Conservation (phyloP, 2,329 filamentous ascomycete genomes). For the Metarhizium brunneum region DNA sequence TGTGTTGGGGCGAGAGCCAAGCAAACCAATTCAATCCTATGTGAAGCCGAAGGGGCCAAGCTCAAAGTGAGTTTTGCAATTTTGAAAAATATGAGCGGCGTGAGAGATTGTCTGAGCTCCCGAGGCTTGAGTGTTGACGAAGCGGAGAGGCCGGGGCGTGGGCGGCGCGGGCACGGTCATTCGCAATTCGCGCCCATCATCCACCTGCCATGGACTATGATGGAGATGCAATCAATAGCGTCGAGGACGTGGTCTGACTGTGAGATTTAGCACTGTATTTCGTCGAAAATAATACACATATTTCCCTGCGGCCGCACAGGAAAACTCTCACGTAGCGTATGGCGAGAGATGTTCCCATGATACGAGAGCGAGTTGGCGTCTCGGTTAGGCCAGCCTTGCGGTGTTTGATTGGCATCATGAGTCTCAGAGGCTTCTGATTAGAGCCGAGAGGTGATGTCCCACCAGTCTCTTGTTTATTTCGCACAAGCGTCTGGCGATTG, state of each 20-base stretch:
- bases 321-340: no score
- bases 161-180: background rate
- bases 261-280: background rate
- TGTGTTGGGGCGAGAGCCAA: background rate
- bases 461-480: no score
- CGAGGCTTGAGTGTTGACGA: background rate
- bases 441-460: no score
- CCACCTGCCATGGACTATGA: background rate
- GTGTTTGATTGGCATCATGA: no score
- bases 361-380: no score
- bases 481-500: no score
- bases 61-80: background rate
- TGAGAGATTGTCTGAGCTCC: background rate
- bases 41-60: background rate
- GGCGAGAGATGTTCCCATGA: no score
- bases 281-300: no score
- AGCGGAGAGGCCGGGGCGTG: background rate
- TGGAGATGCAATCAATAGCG: background rate
- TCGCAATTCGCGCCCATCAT: background rate
- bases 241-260: background rate
- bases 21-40: background rate
- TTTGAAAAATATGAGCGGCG: background rate
- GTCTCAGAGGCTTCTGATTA: no score
- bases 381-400: no score
- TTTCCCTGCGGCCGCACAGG: no score